phyloP scores from a whole-genome alignment of 371 early-diverging fungal genomes.

The Rhizopus sp. region DNA sequence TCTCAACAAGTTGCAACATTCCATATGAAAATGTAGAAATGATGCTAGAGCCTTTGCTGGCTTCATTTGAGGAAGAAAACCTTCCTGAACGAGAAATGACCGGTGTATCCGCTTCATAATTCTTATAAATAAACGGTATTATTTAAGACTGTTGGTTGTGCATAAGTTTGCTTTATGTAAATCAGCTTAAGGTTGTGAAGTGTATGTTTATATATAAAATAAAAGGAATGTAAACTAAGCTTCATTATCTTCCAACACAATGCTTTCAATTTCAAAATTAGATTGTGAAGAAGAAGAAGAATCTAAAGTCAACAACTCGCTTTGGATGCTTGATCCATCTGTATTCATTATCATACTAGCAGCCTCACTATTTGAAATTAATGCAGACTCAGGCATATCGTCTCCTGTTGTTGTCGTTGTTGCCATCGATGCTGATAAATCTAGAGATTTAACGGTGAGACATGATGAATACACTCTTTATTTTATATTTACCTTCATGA shows the following conservation, averaged over 20 bases:
- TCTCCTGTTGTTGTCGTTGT: not conserved
- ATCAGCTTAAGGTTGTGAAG: not conserved
- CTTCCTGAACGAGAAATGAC: not conserved
- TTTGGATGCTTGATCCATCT: not conserved
- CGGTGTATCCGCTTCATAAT: not conserved
- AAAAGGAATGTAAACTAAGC: not conserved
- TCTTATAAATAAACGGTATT: too few species aligned
- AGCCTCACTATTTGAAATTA: not conserved
- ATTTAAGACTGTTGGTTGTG: not conserved
- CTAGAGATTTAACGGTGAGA: too few species aligned
- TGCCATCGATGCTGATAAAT: not conserved
- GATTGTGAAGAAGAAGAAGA: conserved; percentile 6
- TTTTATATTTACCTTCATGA: too few species aligned
- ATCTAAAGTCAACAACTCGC: not conserved
- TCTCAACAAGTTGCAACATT: conserved; percentile 50
- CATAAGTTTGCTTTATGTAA: not conserved
- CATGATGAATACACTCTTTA: too few species aligned
- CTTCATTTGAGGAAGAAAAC: conserved; percentile 26
- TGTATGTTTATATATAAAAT: not conserved
- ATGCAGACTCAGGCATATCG: conserved; percentile 18
- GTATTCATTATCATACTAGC: not conserved
- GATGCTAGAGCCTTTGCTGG: conserved; percentile 41
- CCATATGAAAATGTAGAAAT: conserved; percentile 50
- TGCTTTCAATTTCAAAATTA: conserved; percentile 11
- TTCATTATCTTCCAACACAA: conserved; percentile 11